These are phyloP conservation scores for Globisporangium alternatum DNA, from an alignment of 352 stramenopile species.

Conservation along the genomic window DNA sequence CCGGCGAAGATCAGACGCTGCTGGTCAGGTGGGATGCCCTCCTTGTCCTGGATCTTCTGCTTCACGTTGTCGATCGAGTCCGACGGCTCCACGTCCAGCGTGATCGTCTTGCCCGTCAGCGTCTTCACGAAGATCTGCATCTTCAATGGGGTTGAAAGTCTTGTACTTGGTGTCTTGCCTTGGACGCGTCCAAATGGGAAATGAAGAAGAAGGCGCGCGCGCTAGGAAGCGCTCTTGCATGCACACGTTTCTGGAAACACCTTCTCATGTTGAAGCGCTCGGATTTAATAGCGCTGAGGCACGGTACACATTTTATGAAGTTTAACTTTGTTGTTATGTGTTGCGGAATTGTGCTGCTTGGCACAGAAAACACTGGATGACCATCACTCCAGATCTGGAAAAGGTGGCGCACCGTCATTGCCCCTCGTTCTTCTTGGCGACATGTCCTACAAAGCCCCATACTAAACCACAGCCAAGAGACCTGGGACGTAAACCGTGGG, in stretches of 20 bases:
- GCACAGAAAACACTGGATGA: not conserved
- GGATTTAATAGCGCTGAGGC: not conserved
- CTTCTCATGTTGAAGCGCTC: slow-evolving; percentile 5
- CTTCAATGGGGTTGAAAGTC: slow-evolving; percentile 90
- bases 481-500: slow-evolving; percentile 11
- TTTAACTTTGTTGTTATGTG: not conserved
- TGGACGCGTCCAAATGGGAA: slow-evolving; percentile 14
- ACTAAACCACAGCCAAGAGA: not conserved
- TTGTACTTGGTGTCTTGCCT: slow-evolving; percentile 8
- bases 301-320: not conserved
- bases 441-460: slow-evolving; percentile 6
- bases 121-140: slow-evolving; percentile 94
- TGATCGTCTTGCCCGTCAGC: slow-evolving; percentile 91
- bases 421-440: slow-evolving; percentile 12
- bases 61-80: slow-evolving; percentile 97
- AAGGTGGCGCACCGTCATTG: not conserved
- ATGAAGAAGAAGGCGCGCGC: slow-evolving; percentile 12
- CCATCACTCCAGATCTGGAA: slow-evolving; percentile 14
- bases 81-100: slow-evolving; percentile 89
- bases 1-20: slow-evolving; percentile 96
- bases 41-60: slow-evolving; percentile 92
- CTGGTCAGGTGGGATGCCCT: slow-evolving; percentile 93
- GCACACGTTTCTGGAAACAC: not conserved
- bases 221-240: not conserved
- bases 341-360: slow-evolving; percentile 2